Evolutionary conservation across 1,284 basidiomycete species (phyloP).

Genomic region (Vanrija pseudolonga): DNA sequence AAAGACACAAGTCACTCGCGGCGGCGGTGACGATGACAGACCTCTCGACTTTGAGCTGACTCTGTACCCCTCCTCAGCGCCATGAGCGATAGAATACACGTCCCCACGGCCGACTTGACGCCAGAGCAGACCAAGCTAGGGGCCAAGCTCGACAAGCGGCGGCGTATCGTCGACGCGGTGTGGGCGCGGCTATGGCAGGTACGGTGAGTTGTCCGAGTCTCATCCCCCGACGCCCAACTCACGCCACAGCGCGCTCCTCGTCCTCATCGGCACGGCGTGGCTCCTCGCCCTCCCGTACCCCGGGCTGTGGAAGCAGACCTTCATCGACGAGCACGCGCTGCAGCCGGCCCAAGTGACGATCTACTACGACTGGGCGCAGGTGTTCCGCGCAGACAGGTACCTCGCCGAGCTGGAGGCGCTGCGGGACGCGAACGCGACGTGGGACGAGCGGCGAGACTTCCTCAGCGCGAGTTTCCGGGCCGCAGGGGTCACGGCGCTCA

Average conservation of each 20-base stretch:
- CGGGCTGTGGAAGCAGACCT: conserved; percentile 63
- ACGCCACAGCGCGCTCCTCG: conserved; percentile 48
- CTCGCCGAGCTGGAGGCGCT: conserved; percentile 65
- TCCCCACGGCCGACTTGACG: background rate
- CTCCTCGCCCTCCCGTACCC: conserved; percentile 65
- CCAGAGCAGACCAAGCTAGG: conserved; percentile 9
- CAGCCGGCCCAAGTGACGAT: conserved; percentile 84
- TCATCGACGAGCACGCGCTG: conserved; percentile 89
- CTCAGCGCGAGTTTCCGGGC: conserved; percentile 19
- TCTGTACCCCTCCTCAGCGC: too few species aligned
- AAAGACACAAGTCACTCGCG: background rate
- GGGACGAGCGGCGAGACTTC: conserved; percentile 53
- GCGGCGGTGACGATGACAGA: background rate
- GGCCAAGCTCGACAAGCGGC: conserved; percentile 7
- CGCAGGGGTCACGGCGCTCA: conserved; percentile 23
- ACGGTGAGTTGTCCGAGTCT: conserved; percentile 7
- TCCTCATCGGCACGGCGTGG: conserved; percentile 68
- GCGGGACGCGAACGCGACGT: conserved; percentile 62
- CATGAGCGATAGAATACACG: too few species aligned
- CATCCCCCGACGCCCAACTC: background rate
- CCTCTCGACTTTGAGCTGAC: background rate
- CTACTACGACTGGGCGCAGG: conserved; percentile 83
- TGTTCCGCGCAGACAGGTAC: conserved; percentile 74
- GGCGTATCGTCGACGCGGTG: background rate
- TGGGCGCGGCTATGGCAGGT: conserved; percentile 2